Base-by-base conservation (phyloP, 148 eudicot species). In the Rheum nobile region DNA sequence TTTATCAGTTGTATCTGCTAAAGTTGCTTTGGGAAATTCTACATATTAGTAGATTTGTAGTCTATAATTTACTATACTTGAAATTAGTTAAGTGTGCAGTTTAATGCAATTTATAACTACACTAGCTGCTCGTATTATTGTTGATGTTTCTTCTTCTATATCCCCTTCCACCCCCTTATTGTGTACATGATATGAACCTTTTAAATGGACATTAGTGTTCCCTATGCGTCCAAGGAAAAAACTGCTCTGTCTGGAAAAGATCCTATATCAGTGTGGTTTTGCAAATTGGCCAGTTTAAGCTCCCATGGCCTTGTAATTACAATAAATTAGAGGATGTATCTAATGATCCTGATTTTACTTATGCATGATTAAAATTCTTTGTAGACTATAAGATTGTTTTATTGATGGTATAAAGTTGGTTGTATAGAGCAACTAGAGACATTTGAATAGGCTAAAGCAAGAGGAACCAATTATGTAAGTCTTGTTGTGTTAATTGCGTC, bases 371-470 rank as follows among this genome's bases (percentile, higher is more conserved):
- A 11, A 1, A 13, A 34, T 32, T 65, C 21, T 34, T 0, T 32
- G 59, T 59, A 9, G 24, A 13, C 17, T 55, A n/a, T 13, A 10
- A 42, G 32, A 38, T 55, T 77, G 75, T 74, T 39, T 42, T 74
- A n/a, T 57, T 80, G 74, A 83, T 92, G 99, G 90, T 95, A 90
- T 75, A 95, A 90, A 82, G 99, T 95, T 80, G 99, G 99, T 59
- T 89, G 97, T 29, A 83, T 95, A 55, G 99, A 95, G 84, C 99
- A 95, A 79, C 54, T 95, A 73, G 94, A 92, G 80, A 91, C 99
- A 52, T 86, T 96, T 75, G 94, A 84, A 74, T 94, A 95, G 86
- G 97, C 89, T 59, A 95, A 90, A 90, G 84, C 96, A 78, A 86
- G 92, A 80, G 99, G 99, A 54, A 42, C 88, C 69, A 74, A 79